Evolutionary conservation across 169 alveolate species (phyloP).

Genomic region (Theileria equi): DNA sequence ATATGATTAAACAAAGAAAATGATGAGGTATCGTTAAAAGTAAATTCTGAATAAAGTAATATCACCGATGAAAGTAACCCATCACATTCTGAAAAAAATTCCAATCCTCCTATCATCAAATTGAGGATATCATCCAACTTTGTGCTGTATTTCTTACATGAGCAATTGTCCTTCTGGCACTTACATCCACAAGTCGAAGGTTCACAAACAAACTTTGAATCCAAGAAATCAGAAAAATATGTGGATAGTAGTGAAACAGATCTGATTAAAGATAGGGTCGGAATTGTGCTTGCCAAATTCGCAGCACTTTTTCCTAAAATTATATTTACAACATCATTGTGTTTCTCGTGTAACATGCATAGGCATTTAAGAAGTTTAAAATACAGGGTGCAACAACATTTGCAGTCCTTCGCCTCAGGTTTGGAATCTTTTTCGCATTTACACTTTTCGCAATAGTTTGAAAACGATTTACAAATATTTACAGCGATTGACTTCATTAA

Average conservation of each 20-base stretch:
- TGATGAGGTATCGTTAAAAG: too few species aligned
- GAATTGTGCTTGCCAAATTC: slow-evolving; percentile 2
- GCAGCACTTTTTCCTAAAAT: neutral
- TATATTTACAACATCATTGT: neutral
- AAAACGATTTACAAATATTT: neutral
- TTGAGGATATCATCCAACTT: slow-evolving; percentile 11
- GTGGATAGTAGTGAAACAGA: slow-evolving; percentile 5
- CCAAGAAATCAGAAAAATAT: slow-evolving; percentile 9
- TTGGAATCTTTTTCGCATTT: neutral
- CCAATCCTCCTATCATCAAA: neutral
- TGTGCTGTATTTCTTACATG: slow-evolving; percentile 10
- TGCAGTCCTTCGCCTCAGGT: neutral
- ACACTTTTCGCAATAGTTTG: neutral
- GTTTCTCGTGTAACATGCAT: neutral
- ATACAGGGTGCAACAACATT: slow-evolving; percentile 6
- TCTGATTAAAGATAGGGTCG: slow-evolving; percentile 10
- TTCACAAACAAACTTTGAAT: slow-evolving; percentile 2
- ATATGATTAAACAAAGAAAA: too few species aligned
- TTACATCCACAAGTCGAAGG: slow-evolving; percentile 3
- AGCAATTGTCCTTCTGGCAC: neutral
- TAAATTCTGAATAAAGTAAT: slow-evolving; percentile 4
- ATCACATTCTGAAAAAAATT: slow-evolving; percentile 3
- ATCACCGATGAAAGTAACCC: slow-evolving; percentile 5
- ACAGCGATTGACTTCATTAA: slow-evolving; percentile 3
- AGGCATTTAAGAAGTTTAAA: neutral